Conservation (phyloP, 106 monocot species). For the Ottelia alismoides region DNA sequence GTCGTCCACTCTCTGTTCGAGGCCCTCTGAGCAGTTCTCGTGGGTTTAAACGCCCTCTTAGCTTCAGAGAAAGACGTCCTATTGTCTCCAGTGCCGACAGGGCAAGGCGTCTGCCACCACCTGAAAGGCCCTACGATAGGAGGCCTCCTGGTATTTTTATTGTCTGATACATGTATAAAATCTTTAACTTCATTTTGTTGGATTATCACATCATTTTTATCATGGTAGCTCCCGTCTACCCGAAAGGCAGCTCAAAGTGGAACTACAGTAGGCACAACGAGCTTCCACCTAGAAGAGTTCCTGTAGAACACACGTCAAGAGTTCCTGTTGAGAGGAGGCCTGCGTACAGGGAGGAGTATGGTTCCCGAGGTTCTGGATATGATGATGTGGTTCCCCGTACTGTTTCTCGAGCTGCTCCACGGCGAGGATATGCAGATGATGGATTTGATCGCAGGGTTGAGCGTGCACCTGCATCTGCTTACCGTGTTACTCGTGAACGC, state of each 20-base stretch:
- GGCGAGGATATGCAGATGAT: conserved; percentile 64
- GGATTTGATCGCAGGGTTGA: conserved; percentile 52
- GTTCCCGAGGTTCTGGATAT: conserved; percentile 45
- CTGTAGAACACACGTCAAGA: conserved; percentile 47
- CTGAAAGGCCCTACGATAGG: conserved; percentile 59
- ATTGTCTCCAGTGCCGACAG: conserved; percentile 32
- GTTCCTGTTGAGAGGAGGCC: conserved; percentile 36
- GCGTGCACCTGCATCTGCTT: conserved; percentile 39
- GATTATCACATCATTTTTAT: too few relatives aligned
- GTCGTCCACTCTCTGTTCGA: conserved; percentile 21
- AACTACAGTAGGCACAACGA: conserved; percentile 49
- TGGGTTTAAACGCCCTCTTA: conserved; percentile 31
- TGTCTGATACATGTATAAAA: neutral
- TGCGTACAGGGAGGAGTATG: conserved; percentile 62
- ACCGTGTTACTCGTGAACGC: conserved; percentile 46
- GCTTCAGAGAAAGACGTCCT: conserved; percentile 46
- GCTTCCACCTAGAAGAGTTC: conserved; percentile 38
- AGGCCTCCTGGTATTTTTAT: conserved; percentile 33
- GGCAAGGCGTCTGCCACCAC: conserved; percentile 52
- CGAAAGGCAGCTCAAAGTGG: conserved; percentile 50
- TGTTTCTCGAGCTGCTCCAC: conserved; percentile 34
- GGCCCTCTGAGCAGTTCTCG: conserved; percentile 17
- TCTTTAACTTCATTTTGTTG: neutral
- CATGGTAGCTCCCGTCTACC: conserved; percentile 36
- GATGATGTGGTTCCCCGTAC: conserved; percentile 39